Conservation (phyloP, 2,329 filamentous ascomycete species). For the Trichoderma koningiopsis region DNA sequence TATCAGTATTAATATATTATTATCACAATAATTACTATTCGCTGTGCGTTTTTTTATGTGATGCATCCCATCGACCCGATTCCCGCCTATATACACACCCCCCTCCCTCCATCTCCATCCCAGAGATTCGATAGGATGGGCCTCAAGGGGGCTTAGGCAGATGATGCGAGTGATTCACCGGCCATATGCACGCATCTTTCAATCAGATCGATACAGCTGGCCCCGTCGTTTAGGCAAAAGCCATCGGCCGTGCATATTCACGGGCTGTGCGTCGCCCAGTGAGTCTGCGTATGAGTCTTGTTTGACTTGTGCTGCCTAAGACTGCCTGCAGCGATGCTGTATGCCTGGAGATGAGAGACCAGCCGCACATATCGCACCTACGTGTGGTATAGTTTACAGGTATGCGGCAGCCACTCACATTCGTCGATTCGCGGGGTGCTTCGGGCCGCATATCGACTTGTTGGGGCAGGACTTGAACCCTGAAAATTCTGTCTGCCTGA, state of each 20-base stretch:
- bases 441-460: neutral
- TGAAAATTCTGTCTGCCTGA: neutral
- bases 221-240: constrained; percentile 20
- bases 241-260: neutral
- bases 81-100: neutral
- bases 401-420: neutral
- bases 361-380: neutral
- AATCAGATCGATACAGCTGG: constrained; percentile 20
- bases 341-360: neutral
- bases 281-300: neutral
- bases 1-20: neutral
- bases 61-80: neutral
- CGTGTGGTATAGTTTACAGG: neutral
- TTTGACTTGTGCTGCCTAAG: neutral
- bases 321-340: neutral
- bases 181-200: neutral
- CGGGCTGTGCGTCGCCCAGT: neutral
- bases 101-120: neutral
- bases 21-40: neutral
- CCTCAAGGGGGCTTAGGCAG: constrained; percentile 15
- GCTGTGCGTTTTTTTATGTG: neutral
- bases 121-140: neutral
- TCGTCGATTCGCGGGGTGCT: constrained; percentile 1
- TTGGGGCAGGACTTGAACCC: constrained; percentile 1
- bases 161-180: constrained; percentile 17